phyloP scores from a whole-genome alignment of 225 moss, liverwort and hornwort genomes.

The Sphagnum tenellum region DNA sequence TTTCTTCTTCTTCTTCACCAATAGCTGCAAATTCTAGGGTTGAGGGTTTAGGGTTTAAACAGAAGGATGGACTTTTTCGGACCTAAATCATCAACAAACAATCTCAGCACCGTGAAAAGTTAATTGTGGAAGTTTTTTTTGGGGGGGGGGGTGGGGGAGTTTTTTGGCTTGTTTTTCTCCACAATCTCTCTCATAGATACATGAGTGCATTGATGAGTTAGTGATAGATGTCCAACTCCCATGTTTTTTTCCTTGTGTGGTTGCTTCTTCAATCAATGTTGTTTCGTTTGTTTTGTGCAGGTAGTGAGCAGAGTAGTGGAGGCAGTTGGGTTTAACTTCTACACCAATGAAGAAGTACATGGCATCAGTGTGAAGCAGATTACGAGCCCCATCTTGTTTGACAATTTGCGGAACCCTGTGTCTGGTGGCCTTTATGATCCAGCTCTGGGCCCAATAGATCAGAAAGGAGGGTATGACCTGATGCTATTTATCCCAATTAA shows the following conservation, averaged over 20 bases:
- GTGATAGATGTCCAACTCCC: not conserved
- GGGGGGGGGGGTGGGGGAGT: not conserved
- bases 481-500: too few relatives aligned
- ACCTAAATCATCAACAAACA: too few relatives aligned
- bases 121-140: slow-evolving; percentile 1
- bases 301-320: slow-evolving; percentile 73
- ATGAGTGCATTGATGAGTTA: not conserved
- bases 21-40: not conserved
- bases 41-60: not conserved
- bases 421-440: slow-evolving; percentile 83
- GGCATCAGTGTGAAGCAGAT: slow-evolving; percentile 85
- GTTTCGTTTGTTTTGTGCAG: slow-evolving; percentile 19
- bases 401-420: slow-evolving; percentile 76
- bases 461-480: slow-evolving; percentile 30
- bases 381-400: slow-evolving; percentile 77
- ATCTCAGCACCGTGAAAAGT: not conserved
- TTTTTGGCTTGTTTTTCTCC: not conserved
- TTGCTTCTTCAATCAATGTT: not conserved
- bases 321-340: slow-evolving; percentile 81
- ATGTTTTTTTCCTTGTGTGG: not conserved
- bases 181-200: not conserved
- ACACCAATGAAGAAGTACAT: slow-evolving; percentile 73
- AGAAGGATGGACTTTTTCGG: not conserved
- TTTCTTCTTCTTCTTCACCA: too few relatives aligned
- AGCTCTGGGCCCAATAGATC: slow-evolving; percentile 77